phyloP scores from a whole-genome alignment of 345 rosid species.

The Eucalyptus curtisii region DNA sequence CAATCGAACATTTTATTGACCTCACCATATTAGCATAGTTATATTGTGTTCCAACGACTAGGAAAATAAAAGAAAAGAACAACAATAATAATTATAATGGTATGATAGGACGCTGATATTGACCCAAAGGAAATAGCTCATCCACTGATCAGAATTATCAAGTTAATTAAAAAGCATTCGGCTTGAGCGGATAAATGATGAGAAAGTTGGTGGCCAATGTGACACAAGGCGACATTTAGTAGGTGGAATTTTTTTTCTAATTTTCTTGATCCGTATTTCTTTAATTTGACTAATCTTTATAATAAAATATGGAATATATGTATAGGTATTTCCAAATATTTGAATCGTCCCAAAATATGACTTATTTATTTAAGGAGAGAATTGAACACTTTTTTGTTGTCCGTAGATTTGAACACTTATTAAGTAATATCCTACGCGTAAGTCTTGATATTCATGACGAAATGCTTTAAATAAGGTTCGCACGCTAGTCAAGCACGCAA shows the following conservation, averaged over 20 bases:
- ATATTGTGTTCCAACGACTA: fast-evolving
- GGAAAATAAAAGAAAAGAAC: fast-evolving
- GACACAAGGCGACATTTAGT: neutral
- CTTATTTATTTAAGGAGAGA: neutral
- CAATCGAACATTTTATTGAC: neutral
- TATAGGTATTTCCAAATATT: neutral
- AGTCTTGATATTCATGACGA: neutral
- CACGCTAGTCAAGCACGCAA: neutral
- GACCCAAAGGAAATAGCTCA: neutral
- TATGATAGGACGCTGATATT: neutral
- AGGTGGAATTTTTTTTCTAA: neutral
- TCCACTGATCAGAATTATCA: neutral
- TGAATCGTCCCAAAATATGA: neutral
- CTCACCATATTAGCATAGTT: neutral
- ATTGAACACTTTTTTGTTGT: neutral
- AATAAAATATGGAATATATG: neutral
- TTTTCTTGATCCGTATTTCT: neutral
- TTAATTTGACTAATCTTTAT: neutral
- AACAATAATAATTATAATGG: neutral
- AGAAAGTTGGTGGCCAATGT: neutral
- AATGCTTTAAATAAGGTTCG: neutral
- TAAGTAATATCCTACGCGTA: neutral
- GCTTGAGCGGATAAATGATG: neutral
- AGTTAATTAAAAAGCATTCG: neutral
- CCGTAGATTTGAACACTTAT: neutral